phyloP scores from a whole-genome alignment of 257 asterid species.

The Przewalskia tangutica region DNA sequence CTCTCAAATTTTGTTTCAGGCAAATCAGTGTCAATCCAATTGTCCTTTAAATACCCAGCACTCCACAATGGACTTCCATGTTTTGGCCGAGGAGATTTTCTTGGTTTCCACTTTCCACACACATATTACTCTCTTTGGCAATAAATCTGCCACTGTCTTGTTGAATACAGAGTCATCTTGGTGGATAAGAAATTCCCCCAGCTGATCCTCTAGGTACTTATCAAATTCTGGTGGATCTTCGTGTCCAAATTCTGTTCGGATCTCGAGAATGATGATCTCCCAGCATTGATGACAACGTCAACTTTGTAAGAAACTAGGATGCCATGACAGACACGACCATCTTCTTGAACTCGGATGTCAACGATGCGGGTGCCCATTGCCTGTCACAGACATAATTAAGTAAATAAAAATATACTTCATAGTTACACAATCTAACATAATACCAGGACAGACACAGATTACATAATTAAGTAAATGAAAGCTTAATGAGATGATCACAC shows the following conservation, averaged over 20 bases:
- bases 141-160: slow-evolving; percentile 48
- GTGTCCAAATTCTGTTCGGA: slow-evolving; percentile 87
- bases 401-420: not conserved
- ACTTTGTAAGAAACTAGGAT: slow-evolving; percentile 47
- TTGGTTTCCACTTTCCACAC: slow-evolving; percentile 86
- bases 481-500: not conserved
- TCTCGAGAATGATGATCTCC: slow-evolving; percentile 65
- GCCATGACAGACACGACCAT: slow-evolving; percentile 73
- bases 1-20: slow-evolving; percentile 58
- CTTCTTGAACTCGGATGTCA: slow-evolving; percentile 75
- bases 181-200: slow-evolving; percentile 58
- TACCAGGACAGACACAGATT: too few relatives aligned
- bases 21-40: slow-evolving; percentile 45
- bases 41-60: slow-evolving; percentile 52
- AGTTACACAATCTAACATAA: not conserved
- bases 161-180: slow-evolving; percentile 55
- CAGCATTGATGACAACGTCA: slow-evolving; percentile 51
- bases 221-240: slow-evolving; percentile 76
- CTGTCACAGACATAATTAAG: not conserved
- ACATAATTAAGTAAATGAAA: not conserved
- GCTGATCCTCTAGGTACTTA: slow-evolving; percentile 47
- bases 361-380: slow-evolving; percentile 54
- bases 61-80: slow-evolving; percentile 57
- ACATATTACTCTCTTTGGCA: slow-evolving; percentile 25
- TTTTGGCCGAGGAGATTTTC: slow-evolving; percentile 49